Percentiles rank a stretch among this genome's conserved stretches.
Evolutionary conservation across 2,329 filamentous ascomycete species (phyloP).

Genomic region (Cephalotrichum gorgonifer): DNA sequence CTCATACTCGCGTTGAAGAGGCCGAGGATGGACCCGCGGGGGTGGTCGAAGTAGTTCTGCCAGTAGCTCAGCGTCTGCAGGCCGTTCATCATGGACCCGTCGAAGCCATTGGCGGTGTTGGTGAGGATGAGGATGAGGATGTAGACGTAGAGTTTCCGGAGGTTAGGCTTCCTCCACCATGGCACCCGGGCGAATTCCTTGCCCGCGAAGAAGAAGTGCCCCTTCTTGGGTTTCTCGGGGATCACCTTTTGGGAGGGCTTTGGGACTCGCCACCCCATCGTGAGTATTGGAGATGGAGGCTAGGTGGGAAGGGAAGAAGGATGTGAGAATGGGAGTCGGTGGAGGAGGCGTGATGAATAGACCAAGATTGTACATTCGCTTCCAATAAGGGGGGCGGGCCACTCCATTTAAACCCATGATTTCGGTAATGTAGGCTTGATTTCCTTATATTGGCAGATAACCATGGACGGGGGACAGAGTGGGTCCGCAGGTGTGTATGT

Average conservation of each 20-base stretch:
- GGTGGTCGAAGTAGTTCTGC: conserved; percentile 25
- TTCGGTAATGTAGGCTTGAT: too few relatives aligned
- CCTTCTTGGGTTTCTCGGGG: conserved; percentile 7
- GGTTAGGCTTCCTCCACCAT: conserved; percentile 17
- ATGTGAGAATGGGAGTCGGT: too few relatives aligned
- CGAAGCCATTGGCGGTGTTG: conserved; percentile 24
- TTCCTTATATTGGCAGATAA: too few relatives aligned
- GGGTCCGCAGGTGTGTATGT: too few relatives aligned
- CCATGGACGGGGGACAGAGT: too few relatives aligned
- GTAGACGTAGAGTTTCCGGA: conserved; percentile 18
- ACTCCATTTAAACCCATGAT: too few relatives aligned
- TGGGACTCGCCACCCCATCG: too few relatives aligned
- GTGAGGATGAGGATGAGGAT: conserved; percentile 17
- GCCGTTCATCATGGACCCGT: conserved; percentile 26
- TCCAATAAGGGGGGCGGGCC: too few relatives aligned
- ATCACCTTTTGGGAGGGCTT: neutral
- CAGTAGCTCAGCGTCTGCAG: conserved; percentile 28
- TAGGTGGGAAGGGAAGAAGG: too few relatives aligned
- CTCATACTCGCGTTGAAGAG: conserved; percentile 20
- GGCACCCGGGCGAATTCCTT: conserved; percentile 14
- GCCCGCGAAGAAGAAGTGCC: conserved; percentile 12
- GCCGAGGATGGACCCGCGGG: conserved; percentile 17
- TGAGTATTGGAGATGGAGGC: too few relatives aligned
- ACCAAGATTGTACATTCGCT: too few relatives aligned
- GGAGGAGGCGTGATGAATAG: too few relatives aligned